Base-by-base conservation (phyloP, 495 filamentous ascomycete genomes). In the Aspergillus affinis region DNA sequence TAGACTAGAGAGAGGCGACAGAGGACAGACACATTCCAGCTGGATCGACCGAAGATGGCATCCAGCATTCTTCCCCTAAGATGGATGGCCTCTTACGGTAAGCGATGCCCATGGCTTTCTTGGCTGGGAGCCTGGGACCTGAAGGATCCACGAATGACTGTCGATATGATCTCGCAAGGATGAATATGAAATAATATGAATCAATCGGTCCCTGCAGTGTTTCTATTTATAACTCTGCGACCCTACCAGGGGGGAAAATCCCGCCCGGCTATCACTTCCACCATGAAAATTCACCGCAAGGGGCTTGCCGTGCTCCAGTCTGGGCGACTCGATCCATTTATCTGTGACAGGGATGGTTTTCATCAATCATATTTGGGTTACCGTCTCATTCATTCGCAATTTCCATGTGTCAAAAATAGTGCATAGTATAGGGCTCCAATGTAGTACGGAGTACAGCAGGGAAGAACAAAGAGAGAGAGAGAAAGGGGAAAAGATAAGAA, bases 141-240 rank as follows among this genome's bases (percentile, higher is more conserved):
- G 13, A 1, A 41, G 36, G 36, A 17, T 13, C 36, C 36, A 41
- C 36, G 13, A 41, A 41, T 41, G 36, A 15, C 0, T 15, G 13
- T 41, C 13, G 36, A 41, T 41, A 41, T 41, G 36, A 41, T 41
- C 36, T 41, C 36, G 36, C 36, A 41, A 17, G 36, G 36, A 41
- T 41, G 36, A 6, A 26, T 26, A 26, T 26, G 23, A 26, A 26
- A 26, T 26, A 32, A 8, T 8, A 9, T 12, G 23, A 51, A 29
- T 21, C 49, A 10, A 27, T 19, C 15, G 27, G 51, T 32, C 51
- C 51, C 51, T 53, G 51, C 27, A 53, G 51, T 29, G 51, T 52
- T 53, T 36, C 51, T 53, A 53, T 32, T 32, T 32, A 53, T 53
- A 53, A 53, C 27, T 32, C 27, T 19, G n/a, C 23, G 17, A 53